These are phyloP conservation scores for Blastocystis sp. DNA, from an alignment of 352 stramenopile genomes.

Conservation along the genomic window DNA sequence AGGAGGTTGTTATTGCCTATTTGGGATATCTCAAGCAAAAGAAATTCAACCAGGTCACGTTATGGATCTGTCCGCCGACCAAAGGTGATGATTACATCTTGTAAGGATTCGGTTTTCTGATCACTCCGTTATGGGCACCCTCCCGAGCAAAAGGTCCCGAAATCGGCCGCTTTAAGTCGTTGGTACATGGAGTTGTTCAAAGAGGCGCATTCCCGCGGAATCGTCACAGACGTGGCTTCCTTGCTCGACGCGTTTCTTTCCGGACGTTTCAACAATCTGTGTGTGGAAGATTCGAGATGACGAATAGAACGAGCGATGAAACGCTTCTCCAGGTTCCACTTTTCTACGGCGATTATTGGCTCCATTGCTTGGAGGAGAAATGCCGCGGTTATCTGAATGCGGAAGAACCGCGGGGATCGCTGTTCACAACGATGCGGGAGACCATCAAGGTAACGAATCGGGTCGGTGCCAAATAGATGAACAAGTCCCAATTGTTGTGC, in stretches of 20 bases:
- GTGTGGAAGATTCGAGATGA: constrained; percentile 59
- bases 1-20: constrained; percentile 94
- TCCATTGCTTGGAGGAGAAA: constrained; percentile 65
- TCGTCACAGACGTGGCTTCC: constrained; percentile 83
- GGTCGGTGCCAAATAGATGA: not conserved
- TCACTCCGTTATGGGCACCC: constrained; percentile 75
- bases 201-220: constrained; percentile 72
- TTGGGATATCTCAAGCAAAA: constrained; percentile 89
- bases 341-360: constrained; percentile 66
- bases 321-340: constrained; percentile 62
- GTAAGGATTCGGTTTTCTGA: constrained; percentile 60
- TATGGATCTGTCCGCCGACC: constrained; percentile 95
- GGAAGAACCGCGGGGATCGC: not conserved
- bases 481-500: not conserved
- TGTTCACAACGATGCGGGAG: not conserved
- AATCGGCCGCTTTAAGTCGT: constrained; percentile 86
- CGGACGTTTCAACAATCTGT: constrained; percentile 72
- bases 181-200: constrained; percentile 84
- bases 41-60: constrained; percentile 89
- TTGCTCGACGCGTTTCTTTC: constrained; percentile 86
- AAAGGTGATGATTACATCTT: constrained; percentile 99
- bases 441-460: not conserved
- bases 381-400: constrained; percentile 61
- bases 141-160: constrained; percentile 92
- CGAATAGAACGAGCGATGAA: constrained; percentile 71